Evolutionary conservation across 352 stramenopile species (phyloP).

Genomic region (Thalassiosira hispida): DNA sequence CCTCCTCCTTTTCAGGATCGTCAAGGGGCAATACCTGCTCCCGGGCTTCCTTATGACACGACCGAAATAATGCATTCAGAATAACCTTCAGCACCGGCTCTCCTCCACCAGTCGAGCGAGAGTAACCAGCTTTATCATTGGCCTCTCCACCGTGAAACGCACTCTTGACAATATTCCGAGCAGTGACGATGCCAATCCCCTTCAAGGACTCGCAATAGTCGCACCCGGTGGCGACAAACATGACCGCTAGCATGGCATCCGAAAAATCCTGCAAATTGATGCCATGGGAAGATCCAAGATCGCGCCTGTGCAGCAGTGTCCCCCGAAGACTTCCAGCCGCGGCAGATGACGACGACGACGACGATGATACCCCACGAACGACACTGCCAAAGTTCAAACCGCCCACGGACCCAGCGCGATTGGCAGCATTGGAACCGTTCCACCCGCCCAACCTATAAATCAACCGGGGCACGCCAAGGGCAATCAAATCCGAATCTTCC

Average conservation of each 20-base stretch:
- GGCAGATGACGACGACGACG: not conserved
- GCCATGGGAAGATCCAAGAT: constrained; percentile 44
- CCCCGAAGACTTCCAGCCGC: constrained; percentile 11
- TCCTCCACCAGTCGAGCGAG: not conserved
- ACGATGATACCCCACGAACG: not conserved
- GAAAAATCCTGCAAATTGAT: constrained; percentile 70
- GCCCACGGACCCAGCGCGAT: constrained; percentile 10
- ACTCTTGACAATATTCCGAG: constrained; percentile 59
- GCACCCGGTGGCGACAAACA: constrained; percentile 80
- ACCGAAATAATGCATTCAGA: constrained; percentile 40
- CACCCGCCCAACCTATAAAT: constrained; percentile 68
- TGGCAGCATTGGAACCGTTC: constrained; percentile 44
- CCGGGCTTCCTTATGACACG: constrained; percentile 22
- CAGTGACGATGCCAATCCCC: constrained; percentile 69
- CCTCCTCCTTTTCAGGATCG: constrained; percentile 40
- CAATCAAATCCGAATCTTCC: constrained; percentile 83
- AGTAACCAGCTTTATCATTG: not conserved
- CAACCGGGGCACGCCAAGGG: constrained; percentile 55
- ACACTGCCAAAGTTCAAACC: not conserved
- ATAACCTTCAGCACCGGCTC: constrained; percentile 38
- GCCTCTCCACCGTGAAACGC: constrained; percentile 47
- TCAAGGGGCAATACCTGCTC: constrained; percentile 22
- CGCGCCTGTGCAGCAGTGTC: constrained; percentile 31
- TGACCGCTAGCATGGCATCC: constrained; percentile 69
- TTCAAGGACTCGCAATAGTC: constrained; percentile 78